A percentile compares a stretch with the other conserved stretches of the same genome.
Conservation (phyloP, 352 stramenopile genomes). For the Nothophytophthora sp. region DNA sequence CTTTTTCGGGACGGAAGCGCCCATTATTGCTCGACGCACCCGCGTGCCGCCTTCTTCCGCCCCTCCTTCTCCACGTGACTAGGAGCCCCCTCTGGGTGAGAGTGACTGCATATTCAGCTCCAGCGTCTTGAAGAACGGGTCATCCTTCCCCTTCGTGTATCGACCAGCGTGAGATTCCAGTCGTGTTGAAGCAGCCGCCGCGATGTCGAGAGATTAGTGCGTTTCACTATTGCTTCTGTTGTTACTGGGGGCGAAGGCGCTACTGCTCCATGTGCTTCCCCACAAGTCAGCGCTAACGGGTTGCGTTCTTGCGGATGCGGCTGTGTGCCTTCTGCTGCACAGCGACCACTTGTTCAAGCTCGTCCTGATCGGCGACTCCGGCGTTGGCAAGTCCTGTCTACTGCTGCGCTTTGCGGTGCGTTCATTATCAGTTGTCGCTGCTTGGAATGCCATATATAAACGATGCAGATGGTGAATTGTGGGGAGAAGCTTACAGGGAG, state of each 20-base stretch:
- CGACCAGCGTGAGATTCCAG: conserved; percentile 2
- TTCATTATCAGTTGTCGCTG: conserved; percentile 3
- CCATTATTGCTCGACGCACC: too few relatives aligned
- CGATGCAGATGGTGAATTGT: too few relatives aligned
- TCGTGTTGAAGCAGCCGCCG: conserved; percentile 8
- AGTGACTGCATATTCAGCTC: too few relatives aligned
- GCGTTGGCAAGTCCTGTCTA: conserved; percentile 98
- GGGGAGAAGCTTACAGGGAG: too few relatives aligned
- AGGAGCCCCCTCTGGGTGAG: too few relatives aligned
- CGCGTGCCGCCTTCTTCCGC: too few relatives aligned
- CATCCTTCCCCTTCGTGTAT: background rate
- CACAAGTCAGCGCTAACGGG: too few relatives aligned
- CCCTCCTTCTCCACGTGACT: too few relatives aligned
- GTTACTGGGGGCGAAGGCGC: conserved; percentile 9
- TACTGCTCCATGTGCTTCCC: too few relatives aligned
- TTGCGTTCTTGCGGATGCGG: background rate
- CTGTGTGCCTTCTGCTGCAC: background rate
- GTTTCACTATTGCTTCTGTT: conserved; percentile 4
- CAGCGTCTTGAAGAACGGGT: background rate
- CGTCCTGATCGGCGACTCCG: conserved; percentile 97
- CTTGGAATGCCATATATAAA: too few relatives aligned
- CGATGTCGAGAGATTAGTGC: conserved; percentile 86
- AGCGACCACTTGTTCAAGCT: conserved; percentile 98
- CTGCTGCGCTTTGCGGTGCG: conserved; percentile 96
- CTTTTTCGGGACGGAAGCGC: too few relatives aligned